These are phyloP conservation scores for Zasmidium angulare DNA, from an alignment of 2,329 filamentous ascomycete species.

Conservation along the genomic window DNA sequence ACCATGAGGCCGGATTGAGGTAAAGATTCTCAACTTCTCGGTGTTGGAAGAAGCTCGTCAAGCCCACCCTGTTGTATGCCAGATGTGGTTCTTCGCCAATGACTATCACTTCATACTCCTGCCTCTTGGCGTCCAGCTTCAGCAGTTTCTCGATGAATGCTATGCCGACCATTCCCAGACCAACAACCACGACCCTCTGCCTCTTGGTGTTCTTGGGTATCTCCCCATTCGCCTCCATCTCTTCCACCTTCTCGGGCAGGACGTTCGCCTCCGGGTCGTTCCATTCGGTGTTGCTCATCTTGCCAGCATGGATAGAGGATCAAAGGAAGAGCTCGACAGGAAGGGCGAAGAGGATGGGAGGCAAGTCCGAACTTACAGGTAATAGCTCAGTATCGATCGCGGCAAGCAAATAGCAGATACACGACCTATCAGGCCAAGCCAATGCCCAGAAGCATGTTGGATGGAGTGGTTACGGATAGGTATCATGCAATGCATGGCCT, in stretches of 20 bases:
- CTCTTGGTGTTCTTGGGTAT: conserved; percentile 41
- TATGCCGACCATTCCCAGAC: conserved; percentile 76
- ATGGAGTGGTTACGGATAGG: not conserved
- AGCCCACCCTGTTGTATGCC: conserved; percentile 86
- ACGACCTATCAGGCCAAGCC: conserved; percentile 17
- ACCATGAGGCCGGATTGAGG: conserved; percentile 81
- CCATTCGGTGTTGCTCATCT: conserved; percentile 46
- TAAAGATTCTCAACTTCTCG: conserved; percentile 84
- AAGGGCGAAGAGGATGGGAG: not conserved
- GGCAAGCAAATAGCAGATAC: conserved; percentile 8
- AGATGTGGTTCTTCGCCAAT: conserved; percentile 86
- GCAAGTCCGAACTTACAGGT: conserved; percentile 7
- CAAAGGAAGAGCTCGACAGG: conserved; percentile 1
- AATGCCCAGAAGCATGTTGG: conserved; percentile 6
- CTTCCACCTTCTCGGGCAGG: conserved; percentile 45
- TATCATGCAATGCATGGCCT: conserved; percentile 17
- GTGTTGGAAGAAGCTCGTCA: conserved; percentile 87
- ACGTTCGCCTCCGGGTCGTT: conserved; percentile 48
- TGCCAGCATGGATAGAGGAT: conserved; percentile 10
- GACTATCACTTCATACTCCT: conserved; percentile 78
- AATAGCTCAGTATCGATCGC: not conserved
- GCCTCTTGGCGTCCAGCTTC: conserved; percentile 73
- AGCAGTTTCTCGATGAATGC: conserved; percentile 75
- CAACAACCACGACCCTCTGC: conserved; percentile 77
- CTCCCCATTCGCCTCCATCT: conserved; percentile 35